Percentiles rank a stretch among this genome's conserved stretches.
phyloP scores from a whole-genome alignment of 2,329 filamentous ascomycete genomes.

The Cladosporium sp. region DNA sequence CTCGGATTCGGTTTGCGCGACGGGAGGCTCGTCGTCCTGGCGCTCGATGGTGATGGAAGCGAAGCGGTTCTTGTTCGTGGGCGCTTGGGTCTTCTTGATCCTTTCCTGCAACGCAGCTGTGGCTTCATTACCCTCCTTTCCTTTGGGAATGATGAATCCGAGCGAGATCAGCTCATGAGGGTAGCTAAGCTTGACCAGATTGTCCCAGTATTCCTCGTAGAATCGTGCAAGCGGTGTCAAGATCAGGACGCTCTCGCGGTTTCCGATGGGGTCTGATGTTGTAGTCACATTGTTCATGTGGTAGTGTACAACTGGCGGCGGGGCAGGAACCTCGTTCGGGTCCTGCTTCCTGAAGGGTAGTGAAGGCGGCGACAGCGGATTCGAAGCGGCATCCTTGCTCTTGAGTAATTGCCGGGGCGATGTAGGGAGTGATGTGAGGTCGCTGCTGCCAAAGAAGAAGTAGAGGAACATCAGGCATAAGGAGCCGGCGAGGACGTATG shows the following conservation, averaged over 20 bases:
- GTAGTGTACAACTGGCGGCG: slow-evolving; percentile 87
- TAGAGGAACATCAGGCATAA: slow-evolving; percentile 59
- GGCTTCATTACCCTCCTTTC: slow-evolving; percentile 79
- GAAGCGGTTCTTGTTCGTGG: slow-evolving; percentile 76
- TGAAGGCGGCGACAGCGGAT: slow-evolving; percentile 69
- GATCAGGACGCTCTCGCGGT: slow-evolving; percentile 82
- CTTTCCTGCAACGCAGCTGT: slow-evolving; percentile 78
- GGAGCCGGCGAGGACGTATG: slow-evolving; percentile 65
- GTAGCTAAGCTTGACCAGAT: slow-evolving; percentile 76
- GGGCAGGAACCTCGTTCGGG: slow-evolving; percentile 52
- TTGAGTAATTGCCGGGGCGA: slow-evolving; percentile 45
- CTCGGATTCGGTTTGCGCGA: slow-evolving; percentile 83
- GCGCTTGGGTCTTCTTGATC: slow-evolving; percentile 80
- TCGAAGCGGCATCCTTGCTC: slow-evolving; percentile 56
- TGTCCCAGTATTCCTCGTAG: slow-evolving; percentile 95
- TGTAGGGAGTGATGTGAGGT: slow-evolving; percentile 53
- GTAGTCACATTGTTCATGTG: slow-evolving; percentile 93
- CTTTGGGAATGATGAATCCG: slow-evolving; percentile 94
- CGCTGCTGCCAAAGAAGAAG: slow-evolving; percentile 56
- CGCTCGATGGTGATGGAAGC: slow-evolving; percentile 89
- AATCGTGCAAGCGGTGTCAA: slow-evolving; percentile 90
- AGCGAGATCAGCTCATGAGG: slow-evolving; percentile 93
- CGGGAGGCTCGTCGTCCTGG: slow-evolving; percentile 85
- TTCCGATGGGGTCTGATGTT: slow-evolving; percentile 67
- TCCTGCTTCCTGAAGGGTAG: slow-evolving; percentile 67